A percentile compares a stretch with the other conserved stretches of the same genome.
These are phyloP conservation scores for Suillus occidentalis DNA, from an alignment of 768 basidiomycete genomes.

Conservation along the genomic window DNA sequence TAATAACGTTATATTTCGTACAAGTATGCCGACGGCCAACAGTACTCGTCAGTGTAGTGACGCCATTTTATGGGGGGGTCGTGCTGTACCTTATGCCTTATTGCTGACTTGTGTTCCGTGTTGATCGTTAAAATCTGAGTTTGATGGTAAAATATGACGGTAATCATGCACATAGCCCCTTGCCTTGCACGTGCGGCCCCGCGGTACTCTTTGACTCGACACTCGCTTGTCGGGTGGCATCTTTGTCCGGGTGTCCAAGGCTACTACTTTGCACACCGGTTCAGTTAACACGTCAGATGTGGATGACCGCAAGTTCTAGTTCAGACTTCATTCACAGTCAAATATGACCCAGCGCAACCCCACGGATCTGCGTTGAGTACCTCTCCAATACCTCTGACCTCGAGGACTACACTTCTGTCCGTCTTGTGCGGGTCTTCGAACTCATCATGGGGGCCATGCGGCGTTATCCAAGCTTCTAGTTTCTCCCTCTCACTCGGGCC, in stretches of 20 bases:
- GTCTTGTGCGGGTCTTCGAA: background rate
- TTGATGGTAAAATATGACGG: conserved; percentile 1
- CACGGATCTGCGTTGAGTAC: background rate
- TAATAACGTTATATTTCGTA: background rate
- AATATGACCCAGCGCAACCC: background rate
- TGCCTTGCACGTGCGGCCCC: conserved; percentile 2
- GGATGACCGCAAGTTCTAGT: too few species aligned
- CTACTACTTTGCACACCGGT: background rate
- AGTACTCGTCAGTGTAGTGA: conserved; percentile 5
- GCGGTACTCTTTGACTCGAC: conserved; percentile 5
- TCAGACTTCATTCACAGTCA: too few species aligned
- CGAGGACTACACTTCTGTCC: background rate
- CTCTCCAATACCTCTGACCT: background rate
- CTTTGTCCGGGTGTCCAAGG: background rate
- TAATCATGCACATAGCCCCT: background rate
- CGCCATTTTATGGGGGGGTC: background rate
- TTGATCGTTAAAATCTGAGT: conserved; percentile 9
- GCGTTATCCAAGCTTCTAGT: background rate
- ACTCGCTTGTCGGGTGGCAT: background rate
- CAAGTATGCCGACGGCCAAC: conserved; percentile 4
- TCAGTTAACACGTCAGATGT: background rate
- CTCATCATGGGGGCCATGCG: background rate
- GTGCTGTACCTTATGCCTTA: background rate
- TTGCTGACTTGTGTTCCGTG: conserved; percentile 9
- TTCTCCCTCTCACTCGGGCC: background rate